Percentiles rank a stretch among this genome's conserved stretches.
phyloP scores from a whole-genome alignment of 352 stramenopile genomes.

The Pythium grandisporangium region DNA sequence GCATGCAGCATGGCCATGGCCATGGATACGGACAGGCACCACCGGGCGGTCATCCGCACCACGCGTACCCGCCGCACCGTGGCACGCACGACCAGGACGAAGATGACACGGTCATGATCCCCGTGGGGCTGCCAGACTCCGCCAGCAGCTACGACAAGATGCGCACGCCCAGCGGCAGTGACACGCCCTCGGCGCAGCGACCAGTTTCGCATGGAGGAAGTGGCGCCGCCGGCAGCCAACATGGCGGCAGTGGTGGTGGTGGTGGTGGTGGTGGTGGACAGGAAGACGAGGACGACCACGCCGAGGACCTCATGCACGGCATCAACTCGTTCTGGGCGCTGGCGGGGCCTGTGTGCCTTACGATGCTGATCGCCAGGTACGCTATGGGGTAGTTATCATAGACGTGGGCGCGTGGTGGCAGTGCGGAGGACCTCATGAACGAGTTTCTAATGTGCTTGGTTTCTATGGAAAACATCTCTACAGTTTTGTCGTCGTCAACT shows the following conservation, averaged over 20 bases:
- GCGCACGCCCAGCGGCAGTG: slow-evolving; percentile 25
- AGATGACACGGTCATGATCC: slow-evolving; percentile 17
- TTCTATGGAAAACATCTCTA: too few species aligned
- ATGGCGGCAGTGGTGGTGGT: too few species aligned
- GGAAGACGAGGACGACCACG: slow-evolving; percentile 18
- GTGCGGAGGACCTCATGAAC: too few species aligned
- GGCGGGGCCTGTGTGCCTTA: slow-evolving; percentile 72
- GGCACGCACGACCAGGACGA: not conserved
- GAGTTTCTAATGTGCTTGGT: too few species aligned
- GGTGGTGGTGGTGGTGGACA: too few species aligned
- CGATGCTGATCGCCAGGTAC: slow-evolving; percentile 61
- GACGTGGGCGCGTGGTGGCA: too few species aligned
- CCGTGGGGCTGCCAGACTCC: slow-evolving; percentile 15
- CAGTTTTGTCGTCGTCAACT: slow-evolving; percentile 80
- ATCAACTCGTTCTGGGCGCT: slow-evolving; percentile 86
- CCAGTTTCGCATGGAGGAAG: not conserved
- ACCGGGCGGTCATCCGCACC: too few species aligned
- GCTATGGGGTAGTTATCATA: too few species aligned
- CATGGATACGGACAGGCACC: too few species aligned
- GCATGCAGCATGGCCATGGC: too few species aligned
- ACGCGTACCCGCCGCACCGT: too few species aligned
- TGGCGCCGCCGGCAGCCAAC: slow-evolving; percentile 1
- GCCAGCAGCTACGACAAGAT: slow-evolving; percentile 49
- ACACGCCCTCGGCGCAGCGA: slow-evolving; percentile 6
- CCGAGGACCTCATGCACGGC: slow-evolving; percentile 76